These are phyloP conservation scores for Ustilaginoidea virens DNA, from an alignment of 2,329 filamentous ascomycete species.

Conservation along the genomic window DNA sequence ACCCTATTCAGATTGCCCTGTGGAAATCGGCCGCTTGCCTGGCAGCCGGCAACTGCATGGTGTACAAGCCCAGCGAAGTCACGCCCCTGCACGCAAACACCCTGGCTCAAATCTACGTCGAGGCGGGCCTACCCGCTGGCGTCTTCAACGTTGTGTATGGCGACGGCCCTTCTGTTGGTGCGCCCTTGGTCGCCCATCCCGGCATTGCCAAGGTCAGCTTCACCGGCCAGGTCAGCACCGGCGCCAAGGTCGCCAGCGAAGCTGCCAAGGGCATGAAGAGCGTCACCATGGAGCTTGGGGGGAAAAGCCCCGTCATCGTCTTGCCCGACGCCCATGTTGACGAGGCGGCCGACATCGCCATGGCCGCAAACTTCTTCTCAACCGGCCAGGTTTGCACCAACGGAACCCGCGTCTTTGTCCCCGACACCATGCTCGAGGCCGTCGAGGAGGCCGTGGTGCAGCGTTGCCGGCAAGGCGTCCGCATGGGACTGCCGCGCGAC, in stretches of 20 bases:
- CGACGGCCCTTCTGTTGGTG: conserved; percentile 55
- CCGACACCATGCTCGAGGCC: conserved; percentile 41
- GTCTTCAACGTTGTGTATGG: conserved; percentile 84
- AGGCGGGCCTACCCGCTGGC: conserved; percentile 65
- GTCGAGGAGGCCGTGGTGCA: conserved; percentile 53
- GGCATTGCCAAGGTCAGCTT: conserved; percentile 75
- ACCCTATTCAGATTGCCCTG: conserved; percentile 77
- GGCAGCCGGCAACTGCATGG: conserved; percentile 76
- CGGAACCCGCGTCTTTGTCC: conserved; percentile 77
- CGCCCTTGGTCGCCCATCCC: conserved; percentile 56
- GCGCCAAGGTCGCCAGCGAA: conserved; percentile 62
- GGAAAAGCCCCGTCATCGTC: conserved; percentile 69
- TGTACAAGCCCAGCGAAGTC: conserved; percentile 82
- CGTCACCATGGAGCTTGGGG: conserved; percentile 82
- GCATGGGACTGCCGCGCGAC: conserved; percentile 60
- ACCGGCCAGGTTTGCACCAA: conserved; percentile 89
- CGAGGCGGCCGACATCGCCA: conserved; percentile 72
- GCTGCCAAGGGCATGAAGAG: conserved; percentile 75
- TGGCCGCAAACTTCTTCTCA: conserved; percentile 91
- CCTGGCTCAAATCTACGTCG: conserved; percentile 59
- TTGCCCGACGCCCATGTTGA: conserved; percentile 67
- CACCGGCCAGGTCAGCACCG: conserved; percentile 74
- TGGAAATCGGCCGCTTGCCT: conserved; percentile 83
- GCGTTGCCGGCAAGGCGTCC: conserved; percentile 46
- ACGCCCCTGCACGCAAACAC: conserved; percentile 69